phyloP scores from a whole-genome alignment of 78 protist genomes.

The slime mould (Dictyostelium discoideum) region DNA sequence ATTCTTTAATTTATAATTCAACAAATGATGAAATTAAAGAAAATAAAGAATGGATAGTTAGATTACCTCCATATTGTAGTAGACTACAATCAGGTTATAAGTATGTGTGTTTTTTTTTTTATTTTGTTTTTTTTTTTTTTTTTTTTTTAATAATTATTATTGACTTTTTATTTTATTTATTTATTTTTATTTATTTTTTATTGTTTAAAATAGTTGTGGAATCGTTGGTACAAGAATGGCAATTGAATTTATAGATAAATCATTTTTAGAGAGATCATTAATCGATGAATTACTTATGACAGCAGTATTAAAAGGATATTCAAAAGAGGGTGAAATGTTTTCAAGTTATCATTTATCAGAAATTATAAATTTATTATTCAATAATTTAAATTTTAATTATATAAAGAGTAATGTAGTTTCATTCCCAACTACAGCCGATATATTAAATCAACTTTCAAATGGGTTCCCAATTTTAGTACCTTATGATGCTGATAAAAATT shows the following conservation, averaged over 20 bases:
- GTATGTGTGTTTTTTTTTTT: background rate
- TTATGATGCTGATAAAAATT: conserved; percentile 64
- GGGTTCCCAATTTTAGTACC: conserved; percentile 31
- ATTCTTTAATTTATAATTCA: background rate
- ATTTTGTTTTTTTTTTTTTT: background rate
- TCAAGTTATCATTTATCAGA: background rate
- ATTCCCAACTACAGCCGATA: background rate
- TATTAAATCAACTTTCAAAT: conserved; percentile 30
- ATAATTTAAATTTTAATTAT: background rate
- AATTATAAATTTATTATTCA: background rate
- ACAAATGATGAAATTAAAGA: background rate
- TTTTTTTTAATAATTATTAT: too few relatives aligned
- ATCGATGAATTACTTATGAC: background rate
- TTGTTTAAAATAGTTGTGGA: conserved; percentile 20
- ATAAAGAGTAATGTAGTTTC: background rate
- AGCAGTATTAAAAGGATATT: conserved; percentile 23
- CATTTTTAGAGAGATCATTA: background rate
- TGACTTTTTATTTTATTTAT: too few relatives aligned
- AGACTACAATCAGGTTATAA: conserved; percentile 25
- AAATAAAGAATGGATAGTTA: background rate
- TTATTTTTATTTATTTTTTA: background rate
- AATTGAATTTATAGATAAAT: background rate
- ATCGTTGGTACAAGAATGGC: conserved; percentile 38
- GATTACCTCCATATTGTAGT: conserved; percentile 21
- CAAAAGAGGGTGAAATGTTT: conserved; percentile 64